Percentiles rank a stretch among this genome's conserved stretches.
These are phyloP conservation scores for Sicyos baderoa DNA, from an alignment of 306 rosid genomes.

Conservation along the genomic window DNA sequence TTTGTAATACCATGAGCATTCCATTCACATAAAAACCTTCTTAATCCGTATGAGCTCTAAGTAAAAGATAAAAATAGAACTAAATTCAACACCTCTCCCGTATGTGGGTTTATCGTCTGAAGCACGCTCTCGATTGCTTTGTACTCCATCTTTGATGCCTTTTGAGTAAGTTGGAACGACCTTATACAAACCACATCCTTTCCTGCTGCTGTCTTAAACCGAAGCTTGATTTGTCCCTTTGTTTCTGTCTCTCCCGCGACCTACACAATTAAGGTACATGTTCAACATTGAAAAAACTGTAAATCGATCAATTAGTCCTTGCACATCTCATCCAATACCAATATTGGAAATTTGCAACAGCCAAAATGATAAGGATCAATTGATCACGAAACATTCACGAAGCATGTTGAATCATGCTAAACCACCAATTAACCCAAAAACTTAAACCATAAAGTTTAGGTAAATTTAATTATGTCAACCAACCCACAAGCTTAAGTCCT, in stretches of 20 bases:
- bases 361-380: too few species aligned
- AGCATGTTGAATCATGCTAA: too few species aligned
- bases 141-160: slow-evolving; percentile 90
- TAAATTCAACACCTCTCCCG: slow-evolving; percentile 55
- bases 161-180: slow-evolving; percentile 90
- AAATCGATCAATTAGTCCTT: background rate
- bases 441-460: too few species aligned
- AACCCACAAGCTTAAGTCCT: too few species aligned
- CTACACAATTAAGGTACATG: slow-evolving; percentile 22
- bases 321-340: too few species aligned
- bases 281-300: background rate
- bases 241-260: slow-evolving; percentile 96
- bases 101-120: slow-evolving; percentile 86
- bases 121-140: slow-evolving; percentile 95
- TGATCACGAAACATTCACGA: too few species aligned
- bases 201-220: slow-evolving; percentile 78
- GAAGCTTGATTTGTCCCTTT: slow-evolving; percentile 87
- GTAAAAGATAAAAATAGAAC: background rate
- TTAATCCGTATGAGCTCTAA: background rate
- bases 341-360: too few species aligned
- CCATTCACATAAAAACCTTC: background rate
- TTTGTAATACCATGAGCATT: background rate
- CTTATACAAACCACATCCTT: slow-evolving; percentile 84
- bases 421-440: too few species aligned
- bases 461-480: too few species aligned